Percentiles rank a stretch among this genome's conserved stretches.
Conservation (phyloP, 371 early-diverging fungal genomes). For the Capillidium heterosporum region DNA sequence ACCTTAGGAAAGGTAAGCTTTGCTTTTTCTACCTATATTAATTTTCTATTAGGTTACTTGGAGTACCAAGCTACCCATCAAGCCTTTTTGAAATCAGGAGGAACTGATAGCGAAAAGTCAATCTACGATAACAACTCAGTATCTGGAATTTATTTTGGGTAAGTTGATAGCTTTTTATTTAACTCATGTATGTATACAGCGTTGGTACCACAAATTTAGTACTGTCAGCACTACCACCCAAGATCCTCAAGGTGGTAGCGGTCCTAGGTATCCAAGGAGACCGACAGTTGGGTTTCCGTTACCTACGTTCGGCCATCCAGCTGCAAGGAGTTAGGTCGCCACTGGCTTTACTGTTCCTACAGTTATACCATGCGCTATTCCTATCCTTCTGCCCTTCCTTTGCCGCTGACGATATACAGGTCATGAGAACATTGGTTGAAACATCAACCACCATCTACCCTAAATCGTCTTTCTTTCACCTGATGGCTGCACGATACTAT, state of each 20-base stretch:
- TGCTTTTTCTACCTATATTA: background rate
- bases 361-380: conserved; percentile 14
- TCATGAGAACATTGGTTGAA: background rate
- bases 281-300: conserved; percentile 31
- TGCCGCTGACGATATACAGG: background rate
- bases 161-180: background rate
- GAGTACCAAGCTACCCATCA: background rate
- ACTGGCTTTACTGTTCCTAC: conserved; percentile 24
- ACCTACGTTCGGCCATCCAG: conserved; percentile 27
- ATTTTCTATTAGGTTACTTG: background rate
- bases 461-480: conserved; percentile 35
- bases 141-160: conserved; percentile 17
- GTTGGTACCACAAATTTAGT: conserved; percentile 38
- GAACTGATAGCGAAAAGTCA: conserved; percentile 7
- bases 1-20: conserved; percentile 30
- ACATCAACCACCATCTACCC: conserved; percentile 28
- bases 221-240: conserved; percentile 31
- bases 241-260: conserved; percentile 27
- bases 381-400: background rate
- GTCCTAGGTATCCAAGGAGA: conserved; percentile 33
- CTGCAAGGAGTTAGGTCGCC: conserved; percentile 34
- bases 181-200: conserved; percentile 10
- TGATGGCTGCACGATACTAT: conserved; percentile 30
- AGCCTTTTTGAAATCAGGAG: conserved; percentile 6
- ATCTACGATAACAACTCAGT: conserved; percentile 14